Base-by-base conservation (phyloP, 495 filamentous ascomycete species). In the Penicillium subrubescens region DNA sequence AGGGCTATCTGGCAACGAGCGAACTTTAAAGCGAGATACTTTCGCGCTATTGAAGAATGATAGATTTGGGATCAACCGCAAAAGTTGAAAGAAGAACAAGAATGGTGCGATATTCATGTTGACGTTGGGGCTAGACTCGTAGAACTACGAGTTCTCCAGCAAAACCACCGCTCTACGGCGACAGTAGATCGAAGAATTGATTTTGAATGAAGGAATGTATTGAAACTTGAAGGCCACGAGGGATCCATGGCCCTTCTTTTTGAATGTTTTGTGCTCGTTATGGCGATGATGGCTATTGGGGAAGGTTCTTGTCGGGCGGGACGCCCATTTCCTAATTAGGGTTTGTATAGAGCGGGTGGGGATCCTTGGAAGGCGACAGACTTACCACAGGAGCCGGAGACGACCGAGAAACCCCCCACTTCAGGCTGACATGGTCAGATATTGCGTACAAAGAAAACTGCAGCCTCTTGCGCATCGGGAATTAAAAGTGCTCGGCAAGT, bases 1-100 rank as follows among this genome's bases (percentile, higher is more conserved):
- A 23, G 75, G 68, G 51, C 64, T 66, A 21, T 67, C 70, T 10
- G 75, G 77, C 37, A 79, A 48, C 10, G 69, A 69, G 37, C 67
- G 66, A 35, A 79, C 75, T 60, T 69, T 27, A 23, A 77, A 78
- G 15, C 53, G 63, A 14, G 74, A 69, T 8, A 59, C 63, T 29
- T 61, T 57, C 7, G 67, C 60, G 6, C n/a, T 11, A 12, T 56
- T 56, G n/a, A 39, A 39, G 6, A 37, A 2, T 21, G 34, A 12
- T 7, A 64, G 8, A 0, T 27, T 52, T 6, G 66, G 56, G 5
- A 69, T 27, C 27, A 71, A 54, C 64, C 64, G 72, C 2, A 73
- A n/a, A 15, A 60, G 15, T 34, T 71, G 52, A 51, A 73, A 57
- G 50, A 75, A 64, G 21, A 68, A 69, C 19, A 68, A 50, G 5